Conservation (phyloP, 2,329 filamentous ascomycete genomes). For the Leptoxyphium fumago region DNA sequence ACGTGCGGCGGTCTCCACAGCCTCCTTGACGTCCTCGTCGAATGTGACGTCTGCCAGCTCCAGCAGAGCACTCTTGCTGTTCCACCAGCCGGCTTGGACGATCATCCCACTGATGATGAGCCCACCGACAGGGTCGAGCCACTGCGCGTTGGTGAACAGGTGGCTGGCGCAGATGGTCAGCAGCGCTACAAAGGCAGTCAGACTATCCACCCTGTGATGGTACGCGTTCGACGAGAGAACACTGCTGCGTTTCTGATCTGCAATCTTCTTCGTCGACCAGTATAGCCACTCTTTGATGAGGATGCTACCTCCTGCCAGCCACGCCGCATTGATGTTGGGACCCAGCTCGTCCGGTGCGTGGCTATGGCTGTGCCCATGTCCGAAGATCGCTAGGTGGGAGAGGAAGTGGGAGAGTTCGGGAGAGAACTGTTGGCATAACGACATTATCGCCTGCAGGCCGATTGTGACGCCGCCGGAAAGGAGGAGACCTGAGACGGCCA, state of each 20-base stretch:
- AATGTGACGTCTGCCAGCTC: conserved; percentile 87
- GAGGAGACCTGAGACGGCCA: conserved; percentile 85
- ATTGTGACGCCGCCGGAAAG: conserved; percentile 84
- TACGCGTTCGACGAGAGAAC: conserved; percentile 92
- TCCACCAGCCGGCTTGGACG: conserved; percentile 74
- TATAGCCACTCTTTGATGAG: conserved; percentile 95
- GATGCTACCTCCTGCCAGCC: conserved; percentile 83
- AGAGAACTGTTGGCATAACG: conserved; percentile 37
- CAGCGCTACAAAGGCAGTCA: conserved; percentile 84
- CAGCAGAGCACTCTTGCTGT: conserved; percentile 66
- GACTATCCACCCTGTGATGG: conserved; percentile 89
- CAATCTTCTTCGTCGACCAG: conserved; percentile 93
- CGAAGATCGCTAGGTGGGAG: conserved; percentile 28
- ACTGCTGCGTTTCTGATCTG: conserved; percentile 83
- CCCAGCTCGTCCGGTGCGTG: conserved; percentile 38
- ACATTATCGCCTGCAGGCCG: conserved; percentile 52
- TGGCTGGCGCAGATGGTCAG: conserved; percentile 82
- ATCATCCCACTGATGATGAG: conserved; percentile 88
- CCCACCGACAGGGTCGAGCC: conserved; percentile 89
- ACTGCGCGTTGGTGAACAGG: conserved; percentile 67
- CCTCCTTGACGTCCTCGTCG: conserved; percentile 65
- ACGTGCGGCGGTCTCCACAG: conserved; percentile 50
- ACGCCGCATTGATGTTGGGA: conserved; percentile 85
- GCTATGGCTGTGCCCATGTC: conserved; percentile 39
- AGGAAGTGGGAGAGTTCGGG: conserved; percentile 30